phyloP scores from a whole-genome alignment of 768 basidiomycete species.

The Panaeolus cyanescens region DNA sequence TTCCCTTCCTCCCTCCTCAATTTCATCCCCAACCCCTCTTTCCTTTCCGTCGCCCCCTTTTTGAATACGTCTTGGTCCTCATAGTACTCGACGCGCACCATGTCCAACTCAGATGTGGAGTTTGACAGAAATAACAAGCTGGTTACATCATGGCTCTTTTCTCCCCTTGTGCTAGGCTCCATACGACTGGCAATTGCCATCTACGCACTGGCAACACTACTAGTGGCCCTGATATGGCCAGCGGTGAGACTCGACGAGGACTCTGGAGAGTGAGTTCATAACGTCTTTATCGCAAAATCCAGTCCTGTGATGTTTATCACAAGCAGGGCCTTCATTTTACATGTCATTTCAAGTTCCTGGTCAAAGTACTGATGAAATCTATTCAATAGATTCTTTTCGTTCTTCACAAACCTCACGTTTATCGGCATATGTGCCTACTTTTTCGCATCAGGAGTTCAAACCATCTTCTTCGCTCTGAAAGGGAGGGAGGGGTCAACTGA shows the following conservation, averaged over 20 bases:
- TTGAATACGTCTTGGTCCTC: not conserved
- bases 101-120: not conserved
- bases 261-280: conserved; percentile 28
- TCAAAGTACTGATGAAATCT: not conserved
- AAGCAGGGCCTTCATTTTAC: not conserved
- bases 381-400: conserved; percentile 56
- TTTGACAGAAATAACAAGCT: conserved; percentile 37
- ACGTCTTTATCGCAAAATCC: too few species aligned
- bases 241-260: conserved; percentile 21
- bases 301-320: not conserved
- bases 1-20: not conserved
- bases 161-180: conserved; percentile 43
- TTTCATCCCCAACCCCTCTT: not conserved
- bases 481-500: conserved; percentile 15
- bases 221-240: conserved; percentile 39
- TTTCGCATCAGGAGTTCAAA: conserved; percentile 60
- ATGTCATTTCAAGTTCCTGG: not conserved
- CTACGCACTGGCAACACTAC: conserved; percentile 46
- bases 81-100: not conserved
- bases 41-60: not conserved
- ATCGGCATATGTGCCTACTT: conserved; percentile 66
- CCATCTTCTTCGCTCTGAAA: conserved; percentile 35
- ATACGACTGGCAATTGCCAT: conserved; percentile 51
- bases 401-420: conserved; percentile 66
- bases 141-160: conserved; percentile 52